These are phyloP conservation scores for Lentinus brumalis DNA, from an alignment of 768 basidiomycete species.

Conservation along the genomic window DNA sequence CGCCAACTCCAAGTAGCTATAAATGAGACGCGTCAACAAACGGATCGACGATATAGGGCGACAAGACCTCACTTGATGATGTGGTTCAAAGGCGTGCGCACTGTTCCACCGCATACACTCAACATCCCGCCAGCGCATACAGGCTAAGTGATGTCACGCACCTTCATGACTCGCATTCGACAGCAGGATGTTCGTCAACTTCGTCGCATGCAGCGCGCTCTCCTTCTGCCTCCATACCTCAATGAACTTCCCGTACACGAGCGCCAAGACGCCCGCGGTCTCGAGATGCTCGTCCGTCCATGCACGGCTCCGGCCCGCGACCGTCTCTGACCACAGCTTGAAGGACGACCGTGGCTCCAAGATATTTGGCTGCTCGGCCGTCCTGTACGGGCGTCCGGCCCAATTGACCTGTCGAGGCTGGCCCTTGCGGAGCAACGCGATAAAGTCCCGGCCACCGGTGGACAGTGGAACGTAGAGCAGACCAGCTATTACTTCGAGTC, in stretches of 20 bases:
- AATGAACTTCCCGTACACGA: constrained; percentile 86
- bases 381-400: constrained; percentile 74
- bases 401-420: constrained; percentile 71
- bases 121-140: neutral
- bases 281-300: constrained; percentile 88
- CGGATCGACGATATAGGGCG: neutral
- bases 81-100: constrained; percentile 77
- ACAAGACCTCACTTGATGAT: constrained; percentile 71
- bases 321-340: constrained; percentile 75
- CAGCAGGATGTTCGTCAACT: constrained; percentile 71
- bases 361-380: constrained; percentile 34
- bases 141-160: constrained; percentile 22
- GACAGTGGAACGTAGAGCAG: constrained; percentile 77
- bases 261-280: constrained; percentile 74
- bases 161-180: constrained; percentile 87
- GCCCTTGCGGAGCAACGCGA: constrained; percentile 77
- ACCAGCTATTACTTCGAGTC: constrained; percentile 69
- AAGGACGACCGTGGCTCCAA: constrained; percentile 82
- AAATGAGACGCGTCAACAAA: neutral
- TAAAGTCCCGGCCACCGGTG: constrained; percentile 73
- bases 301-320: constrained; percentile 63
- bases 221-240: constrained; percentile 88
- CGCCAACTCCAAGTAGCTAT: constrained; percentile 77
- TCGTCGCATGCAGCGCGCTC: constrained; percentile 67
- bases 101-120: constrained; percentile 33